Evolutionary conservation across 2,329 filamentous ascomycete species (phyloP).

Genomic region (Cercospora berteroae): DNA sequence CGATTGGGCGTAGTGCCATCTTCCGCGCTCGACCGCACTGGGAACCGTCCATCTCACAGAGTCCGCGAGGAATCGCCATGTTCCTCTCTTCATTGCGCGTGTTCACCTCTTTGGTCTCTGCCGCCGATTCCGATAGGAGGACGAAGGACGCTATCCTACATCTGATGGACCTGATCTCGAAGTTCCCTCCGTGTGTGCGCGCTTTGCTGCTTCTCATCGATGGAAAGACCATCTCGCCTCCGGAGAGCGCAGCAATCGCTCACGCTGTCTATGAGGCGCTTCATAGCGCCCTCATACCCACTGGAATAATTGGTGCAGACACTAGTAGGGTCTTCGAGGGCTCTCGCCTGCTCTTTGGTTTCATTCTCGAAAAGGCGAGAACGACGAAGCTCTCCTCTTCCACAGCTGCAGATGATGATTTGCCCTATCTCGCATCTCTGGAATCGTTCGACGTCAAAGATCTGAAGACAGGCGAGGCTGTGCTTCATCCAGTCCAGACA

Average conservation of each 20-base stretch:
- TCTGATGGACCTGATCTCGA: constrained; percentile 34
- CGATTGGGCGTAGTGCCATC: constrained; percentile 29
- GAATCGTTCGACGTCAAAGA: constrained; percentile 35
- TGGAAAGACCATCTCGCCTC: constrained; percentile 33
- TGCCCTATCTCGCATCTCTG: constrained; percentile 32
- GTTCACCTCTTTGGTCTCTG: constrained; percentile 31
- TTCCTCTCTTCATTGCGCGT: constrained; percentile 40
- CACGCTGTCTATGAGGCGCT: constrained; percentile 34
- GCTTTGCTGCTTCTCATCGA: constrained; percentile 37
- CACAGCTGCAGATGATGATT: constrained; percentile 18
- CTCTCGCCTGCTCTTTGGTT: constrained; percentile 39
- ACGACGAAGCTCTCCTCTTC: constrained; percentile 19
- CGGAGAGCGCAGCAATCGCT: constrained; percentile 37
- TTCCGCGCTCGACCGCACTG: constrained; percentile 32
- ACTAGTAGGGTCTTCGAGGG: constrained; percentile 36
- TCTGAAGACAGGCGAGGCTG: constrained; percentile 33
- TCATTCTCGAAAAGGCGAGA: constrained; percentile 38
- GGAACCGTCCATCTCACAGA: constrained; percentile 33
- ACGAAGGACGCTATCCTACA: constrained; percentile 33
- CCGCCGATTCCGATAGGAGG: constrained; percentile 13
- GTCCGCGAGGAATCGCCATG: constrained; percentile 38
- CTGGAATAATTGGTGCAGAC: constrained; percentile 32
- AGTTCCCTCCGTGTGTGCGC: constrained; percentile 39
- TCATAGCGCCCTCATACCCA: constrained; percentile 34
- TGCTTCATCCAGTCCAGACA: constrained; percentile 32